Percentiles rank a stretch among this genome's conserved stretches.
Conservation (phyloP, 2,329 filamentous ascomycete genomes). For the Aspergillus piperis region DNA sequence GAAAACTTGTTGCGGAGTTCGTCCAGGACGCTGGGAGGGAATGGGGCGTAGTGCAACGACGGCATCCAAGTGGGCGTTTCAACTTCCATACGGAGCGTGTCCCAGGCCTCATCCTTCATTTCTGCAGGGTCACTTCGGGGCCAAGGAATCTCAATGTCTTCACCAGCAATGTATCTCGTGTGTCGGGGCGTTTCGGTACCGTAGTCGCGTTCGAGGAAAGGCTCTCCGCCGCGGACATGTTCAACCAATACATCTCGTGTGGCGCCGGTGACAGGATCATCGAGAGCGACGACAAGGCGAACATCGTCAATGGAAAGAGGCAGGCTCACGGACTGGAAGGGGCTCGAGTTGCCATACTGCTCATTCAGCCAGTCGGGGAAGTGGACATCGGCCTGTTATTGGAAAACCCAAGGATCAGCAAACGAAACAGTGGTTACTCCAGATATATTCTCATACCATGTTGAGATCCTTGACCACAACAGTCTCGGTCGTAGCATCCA, state of each 20-base stretch:
- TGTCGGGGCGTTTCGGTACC: constrained; percentile 46
- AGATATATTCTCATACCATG: constrained; percentile 51
- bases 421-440: background rate
- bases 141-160: constrained; percentile 76
- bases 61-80: constrained; percentile 76
- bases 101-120: constrained; percentile 58
- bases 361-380: constrained; percentile 40
- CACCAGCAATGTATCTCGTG: constrained; percentile 64
- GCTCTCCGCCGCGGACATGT: constrained; percentile 60
- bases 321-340: constrained; percentile 53
- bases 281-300: constrained; percentile 77
- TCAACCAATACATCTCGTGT: constrained; percentile 76
- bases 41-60: constrained; percentile 73
- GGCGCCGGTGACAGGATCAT: constrained; percentile 63
- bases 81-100: constrained; percentile 75
- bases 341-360: constrained; percentile 41
- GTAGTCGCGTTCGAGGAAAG: constrained; percentile 54
- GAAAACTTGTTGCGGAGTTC: constrained; percentile 84
- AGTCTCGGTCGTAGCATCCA: constrained; percentile 58
- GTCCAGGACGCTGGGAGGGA: constrained; percentile 76
- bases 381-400: constrained; percentile 43
- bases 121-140: constrained; percentile 58
- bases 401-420: background rate
- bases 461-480: constrained; percentile 65
- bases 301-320: constrained; percentile 70